Percentiles rank a stretch among this genome's conserved stretches.
These are phyloP conservation scores for Flaveria bidentis DNA, from an alignment of 129 eudicot genomes.

Conservation along the genomic window DNA sequence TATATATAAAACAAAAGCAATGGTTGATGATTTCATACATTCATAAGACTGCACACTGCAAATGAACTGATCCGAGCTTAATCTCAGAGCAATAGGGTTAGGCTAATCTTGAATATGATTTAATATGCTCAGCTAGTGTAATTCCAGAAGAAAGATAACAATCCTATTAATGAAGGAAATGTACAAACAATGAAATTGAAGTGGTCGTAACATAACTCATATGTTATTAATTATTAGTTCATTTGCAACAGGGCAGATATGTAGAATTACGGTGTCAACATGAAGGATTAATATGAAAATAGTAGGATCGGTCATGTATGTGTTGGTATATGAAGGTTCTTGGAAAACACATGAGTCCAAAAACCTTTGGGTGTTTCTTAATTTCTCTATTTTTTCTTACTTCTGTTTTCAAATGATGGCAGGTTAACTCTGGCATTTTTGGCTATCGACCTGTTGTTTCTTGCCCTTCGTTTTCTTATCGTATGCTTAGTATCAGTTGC, in stretches of 20 bases:
- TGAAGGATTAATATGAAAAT: not conserved
- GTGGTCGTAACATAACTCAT: no score
- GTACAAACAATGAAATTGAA: no score
- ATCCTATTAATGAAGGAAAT: no score
- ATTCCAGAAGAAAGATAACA: no score
- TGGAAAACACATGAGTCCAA: not conserved
- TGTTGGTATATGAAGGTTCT: conserved; percentile 12
- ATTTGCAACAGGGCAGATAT: conserved; percentile 1
- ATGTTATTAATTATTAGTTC: not conserved
- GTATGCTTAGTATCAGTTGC: conserved; percentile 66
- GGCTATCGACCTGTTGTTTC: conserved; percentile 52
- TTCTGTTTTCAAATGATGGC: not conserved
- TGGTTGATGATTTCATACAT: not conserved
- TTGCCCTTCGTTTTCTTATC: conserved; percentile 61
- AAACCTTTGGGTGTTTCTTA: not conserved
- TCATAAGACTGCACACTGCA: not conserved
- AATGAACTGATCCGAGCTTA: not conserved
- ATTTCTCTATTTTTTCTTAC: not conserved
- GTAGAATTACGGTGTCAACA: not conserved
- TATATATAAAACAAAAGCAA: not conserved
- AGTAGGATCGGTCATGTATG: conserved; percentile 14
- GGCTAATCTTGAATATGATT: conserved; percentile 1
- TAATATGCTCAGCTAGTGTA: not conserved
- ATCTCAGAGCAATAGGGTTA: no score
- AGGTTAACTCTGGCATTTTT: conserved; percentile 16